A percentile compares a stretch with the other conserved stretches of the same genome.
Evolutionary conservation across 2,329 filamentous ascomycete species (phyloP).

Genomic region (Phialophora verrucosa): DNA sequence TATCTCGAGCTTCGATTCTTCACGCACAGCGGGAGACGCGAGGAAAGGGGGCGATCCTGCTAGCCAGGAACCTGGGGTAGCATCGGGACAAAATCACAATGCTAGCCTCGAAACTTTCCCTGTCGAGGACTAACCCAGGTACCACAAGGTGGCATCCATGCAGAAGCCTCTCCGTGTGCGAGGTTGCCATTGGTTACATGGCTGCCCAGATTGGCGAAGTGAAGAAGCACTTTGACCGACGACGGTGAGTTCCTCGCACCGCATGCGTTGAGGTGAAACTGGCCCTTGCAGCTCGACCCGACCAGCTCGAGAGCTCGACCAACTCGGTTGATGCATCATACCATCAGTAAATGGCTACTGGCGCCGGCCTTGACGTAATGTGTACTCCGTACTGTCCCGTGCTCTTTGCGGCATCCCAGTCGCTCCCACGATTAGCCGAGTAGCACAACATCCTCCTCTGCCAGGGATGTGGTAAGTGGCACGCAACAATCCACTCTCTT

Average conservation of each 20-base stretch:
- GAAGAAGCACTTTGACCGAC: neutral
- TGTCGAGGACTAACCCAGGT: constrained; percentile 6
- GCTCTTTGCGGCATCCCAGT: neutral
- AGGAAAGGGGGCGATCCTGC: constrained; percentile 19
- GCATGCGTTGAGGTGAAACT: constrained; percentile 18
- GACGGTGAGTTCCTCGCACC: neutral
- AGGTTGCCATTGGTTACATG: constrained; percentile 12
- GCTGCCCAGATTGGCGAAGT: constrained; percentile 15
- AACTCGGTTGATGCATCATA: neutral
- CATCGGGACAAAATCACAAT: neutral
- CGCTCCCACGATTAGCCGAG: neutral
- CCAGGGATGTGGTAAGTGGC: constrained; percentile 9
- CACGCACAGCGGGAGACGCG: neutral
- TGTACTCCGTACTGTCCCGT: neutral
- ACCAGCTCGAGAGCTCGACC: neutral
- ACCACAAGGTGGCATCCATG: constrained; percentile 3
- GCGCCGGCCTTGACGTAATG: neutral
- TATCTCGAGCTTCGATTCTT: neutral
- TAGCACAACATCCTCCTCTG: neutral
- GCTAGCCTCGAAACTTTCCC: constrained; percentile 11
- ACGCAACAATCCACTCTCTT: neutral
- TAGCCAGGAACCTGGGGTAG: constrained; percentile 10
- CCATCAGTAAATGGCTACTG: neutral
- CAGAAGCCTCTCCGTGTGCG: neutral
- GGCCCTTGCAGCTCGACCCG: constrained; percentile 11